A percentile compares a stretch with the other conserved stretches of the same genome.
phyloP scores from a whole-genome alignment of 106 monocot species.

The Allium sativum region DNA sequence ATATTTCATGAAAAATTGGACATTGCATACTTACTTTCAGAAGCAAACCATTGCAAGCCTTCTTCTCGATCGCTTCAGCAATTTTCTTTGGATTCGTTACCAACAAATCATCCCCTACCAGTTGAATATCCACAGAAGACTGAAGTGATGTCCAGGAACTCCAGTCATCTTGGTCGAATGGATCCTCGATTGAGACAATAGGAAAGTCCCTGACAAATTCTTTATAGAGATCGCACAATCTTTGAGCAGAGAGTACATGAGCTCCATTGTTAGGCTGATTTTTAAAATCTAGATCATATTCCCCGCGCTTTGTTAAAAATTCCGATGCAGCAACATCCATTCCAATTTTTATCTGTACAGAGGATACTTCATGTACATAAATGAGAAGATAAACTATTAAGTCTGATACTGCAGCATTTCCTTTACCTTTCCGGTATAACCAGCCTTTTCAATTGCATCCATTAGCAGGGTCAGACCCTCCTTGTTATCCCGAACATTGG shows the following conservation, averaged over 20 bases:
- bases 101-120: constrained; percentile 94
- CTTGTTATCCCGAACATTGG: constrained; percentile 91
- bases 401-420: not conserved
- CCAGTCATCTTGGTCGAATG: constrained; percentile 99
- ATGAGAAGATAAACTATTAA: not conserved
- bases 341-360: constrained; percentile 84
- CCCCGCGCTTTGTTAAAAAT: constrained; percentile 76
- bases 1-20: not conserved
- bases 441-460: constrained; percentile 94
- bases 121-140: constrained; percentile 80
- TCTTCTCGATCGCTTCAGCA: constrained; percentile 80
- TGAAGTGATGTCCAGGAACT: constrained; percentile 69
- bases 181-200: constrained; percentile 95
- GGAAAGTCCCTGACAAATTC: constrained; percentile 91
- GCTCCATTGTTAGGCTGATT: constrained; percentile 91
- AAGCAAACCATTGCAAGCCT: constrained; percentile 84
- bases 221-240: constrained; percentile 72
- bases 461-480: constrained; percentile 85
- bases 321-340: constrained; percentile 99
- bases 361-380: not conserved
- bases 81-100: constrained; percentile 96
- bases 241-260: constrained; percentile 52
- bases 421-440: constrained; percentile 85
- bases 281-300: constrained; percentile 86
- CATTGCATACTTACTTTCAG: constrained; percentile 43